Base-by-base conservation (phyloP, 129 eudicot species). In the Heracleum sosnowskyi region DNA sequence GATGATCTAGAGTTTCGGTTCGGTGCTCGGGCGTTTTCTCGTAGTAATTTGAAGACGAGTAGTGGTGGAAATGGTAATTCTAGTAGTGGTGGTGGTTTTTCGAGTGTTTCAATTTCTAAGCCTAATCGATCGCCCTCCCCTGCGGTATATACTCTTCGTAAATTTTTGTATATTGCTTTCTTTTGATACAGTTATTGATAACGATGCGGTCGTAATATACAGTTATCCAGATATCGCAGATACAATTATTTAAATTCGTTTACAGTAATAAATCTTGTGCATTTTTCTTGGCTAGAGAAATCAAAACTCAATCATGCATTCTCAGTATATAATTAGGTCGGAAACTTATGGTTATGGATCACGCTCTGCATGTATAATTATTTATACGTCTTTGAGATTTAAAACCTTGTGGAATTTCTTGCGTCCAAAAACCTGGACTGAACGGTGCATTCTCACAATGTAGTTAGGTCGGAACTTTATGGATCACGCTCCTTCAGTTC, bases 381-480 rank as follows among this genome's bases (percentile, higher is more conserved):
- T 22, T 53, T 39, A 47, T 76, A 71, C 44, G 51, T n/a, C 45
- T 68, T 28, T 76, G 31, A 60, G 28, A 31, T 66, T 28, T 31
- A 66, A 66, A 31, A 15, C 20, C 72, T 12, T 31, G 39, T 31
- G 26, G 5, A 17, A 20, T 12, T 69, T 71, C 11, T 35, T 17
- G 45, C 15, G 0, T 69, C 6, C 7, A 41, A 28, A 41, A 72
- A 12, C 3, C 33, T n/a, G 1, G n/a, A 45, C 82, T 79, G 81
- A 84, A 84, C 57, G 75, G 80, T 76, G 51, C 84, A 68, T 82
- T 86, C 77, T 82, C 82, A 62, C 68, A 78, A 79, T 91, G 89
- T 90, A 95, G 99, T 88, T 95, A 87, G 99, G 97, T 90, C 89
- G 99, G 91, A 92, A 87, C 88, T 91, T 88, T 81, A 85, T 89